phyloP scores from a whole-genome alignment of 805 yeast species.

The Wickerhamomyces canadensis region DNA sequence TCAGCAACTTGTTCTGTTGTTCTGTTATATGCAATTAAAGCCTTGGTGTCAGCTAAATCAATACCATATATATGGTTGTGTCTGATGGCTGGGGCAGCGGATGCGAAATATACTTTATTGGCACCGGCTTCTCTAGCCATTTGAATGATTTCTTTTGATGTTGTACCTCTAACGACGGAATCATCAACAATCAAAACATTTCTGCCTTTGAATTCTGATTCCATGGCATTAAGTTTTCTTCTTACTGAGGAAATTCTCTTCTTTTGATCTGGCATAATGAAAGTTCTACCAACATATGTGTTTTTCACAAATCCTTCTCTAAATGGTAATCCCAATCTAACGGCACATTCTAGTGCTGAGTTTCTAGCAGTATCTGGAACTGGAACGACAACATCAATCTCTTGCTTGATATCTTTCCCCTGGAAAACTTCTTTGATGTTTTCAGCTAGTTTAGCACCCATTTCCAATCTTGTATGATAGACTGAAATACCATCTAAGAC shows the following conservation, averaged over 20 bases:
- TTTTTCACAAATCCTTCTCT: slow-evolving; percentile 97
- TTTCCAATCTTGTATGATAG: slow-evolving; percentile 83
- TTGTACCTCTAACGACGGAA: slow-evolving; percentile 96
- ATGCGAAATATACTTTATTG: slow-evolving; percentile 87
- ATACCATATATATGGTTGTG: slow-evolving; percentile 95
- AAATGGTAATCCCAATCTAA: slow-evolving; percentile 71
- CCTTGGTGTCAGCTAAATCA: slow-evolving; percentile 92
- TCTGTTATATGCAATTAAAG: slow-evolving; percentile 82
- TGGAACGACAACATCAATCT: slow-evolving; percentile 92
- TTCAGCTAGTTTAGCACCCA: slow-evolving; percentile 87
- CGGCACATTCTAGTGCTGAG: slow-evolving; percentile 89
- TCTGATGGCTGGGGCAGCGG: slow-evolving; percentile 98
- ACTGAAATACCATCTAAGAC: slow-evolving; percentile 96
- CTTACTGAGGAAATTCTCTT: slow-evolving; percentile 92
- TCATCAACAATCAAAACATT: slow-evolving; percentile 91
- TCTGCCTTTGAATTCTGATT: slow-evolving; percentile 78
- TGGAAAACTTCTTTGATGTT: slow-evolving; percentile 47
- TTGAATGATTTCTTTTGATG: slow-evolving; percentile 90
- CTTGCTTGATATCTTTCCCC: slow-evolving; percentile 41
- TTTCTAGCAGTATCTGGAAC: slow-evolving; percentile 99
- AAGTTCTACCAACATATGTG: slow-evolving; percentile 95
- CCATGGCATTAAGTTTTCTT: slow-evolving; percentile 94
- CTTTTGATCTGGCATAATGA: slow-evolving; percentile 96
- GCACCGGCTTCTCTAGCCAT: slow-evolving; percentile 99
- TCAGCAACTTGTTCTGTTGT: slow-evolving; percentile 69